Evolutionary conservation across 1,284 basidiomycete genomes (phyloP).

Genomic region (Marasmius oreades): DNA sequence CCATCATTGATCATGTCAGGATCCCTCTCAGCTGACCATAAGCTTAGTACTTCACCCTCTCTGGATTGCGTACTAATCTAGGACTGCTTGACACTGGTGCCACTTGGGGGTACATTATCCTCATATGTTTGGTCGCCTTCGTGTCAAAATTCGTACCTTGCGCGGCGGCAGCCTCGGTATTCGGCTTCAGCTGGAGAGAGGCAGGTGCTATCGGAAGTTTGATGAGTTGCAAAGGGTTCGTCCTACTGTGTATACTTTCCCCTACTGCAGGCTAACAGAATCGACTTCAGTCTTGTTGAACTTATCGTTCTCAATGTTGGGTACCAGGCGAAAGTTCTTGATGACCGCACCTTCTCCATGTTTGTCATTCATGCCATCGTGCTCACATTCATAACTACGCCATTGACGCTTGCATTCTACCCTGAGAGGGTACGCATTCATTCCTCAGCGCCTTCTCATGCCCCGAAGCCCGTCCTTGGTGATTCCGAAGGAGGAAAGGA

Average conservation of each 20-base stretch:
- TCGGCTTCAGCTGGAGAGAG: conserved; percentile 77
- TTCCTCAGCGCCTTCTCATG: conserved; percentile 1
- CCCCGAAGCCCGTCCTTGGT: background rate
- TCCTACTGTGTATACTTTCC: conserved; percentile 8
- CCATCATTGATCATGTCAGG: conserved; percentile 8
- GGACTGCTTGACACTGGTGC: conserved; percentile 70
- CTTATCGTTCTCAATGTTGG: conserved; percentile 94
- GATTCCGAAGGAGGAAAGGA: conserved; percentile 12
- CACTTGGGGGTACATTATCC: conserved; percentile 85
- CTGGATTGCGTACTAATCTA: conserved; percentile 83
- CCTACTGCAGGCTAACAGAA: background rate
- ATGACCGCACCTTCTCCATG: conserved; percentile 77
- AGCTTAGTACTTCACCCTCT: conserved; percentile 74
- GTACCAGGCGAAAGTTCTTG: conserved; percentile 74
- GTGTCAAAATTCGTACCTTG: conserved; percentile 75
- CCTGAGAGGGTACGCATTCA: conserved; percentile 45
- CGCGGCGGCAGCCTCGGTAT: conserved; percentile 55
- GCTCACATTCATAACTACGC: conserved; percentile 85
- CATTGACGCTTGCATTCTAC: conserved; percentile 76
- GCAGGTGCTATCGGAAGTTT: conserved; percentile 83
- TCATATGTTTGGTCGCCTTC: conserved; percentile 82
- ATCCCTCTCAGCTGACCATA: background rate
- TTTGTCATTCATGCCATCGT: conserved; percentile 87
- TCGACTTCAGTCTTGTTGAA: conserved; percentile 62
- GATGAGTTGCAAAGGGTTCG: conserved; percentile 92